phyloP scores from a whole-genome alignment of 164 flowering plant species.

The Macadamia tetraphylla region DNA sequence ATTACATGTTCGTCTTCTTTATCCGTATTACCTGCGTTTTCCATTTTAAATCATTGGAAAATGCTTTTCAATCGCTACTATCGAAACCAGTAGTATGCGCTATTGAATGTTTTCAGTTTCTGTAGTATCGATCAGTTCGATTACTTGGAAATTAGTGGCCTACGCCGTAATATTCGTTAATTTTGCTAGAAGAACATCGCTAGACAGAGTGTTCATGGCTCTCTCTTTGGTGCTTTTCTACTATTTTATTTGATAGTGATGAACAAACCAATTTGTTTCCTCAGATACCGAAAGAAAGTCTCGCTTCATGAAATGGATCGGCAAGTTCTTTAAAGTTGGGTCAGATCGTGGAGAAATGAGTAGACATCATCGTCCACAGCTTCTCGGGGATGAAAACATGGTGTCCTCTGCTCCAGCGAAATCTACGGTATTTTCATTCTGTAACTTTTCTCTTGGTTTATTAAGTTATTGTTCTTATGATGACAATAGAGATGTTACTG shows the following conservation, averaged over 20 bases:
- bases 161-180: not conserved
- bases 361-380: slow-evolving; percentile 41
- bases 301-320: slow-evolving; percentile 78
- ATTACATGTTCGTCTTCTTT: no score
- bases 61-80: not conserved
- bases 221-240: not conserved
- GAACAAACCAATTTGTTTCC: slow-evolving; percentile 56
- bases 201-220: not conserved
- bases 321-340: slow-evolving; percentile 64
- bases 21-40: no score
- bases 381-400: slow-evolving; percentile 69
- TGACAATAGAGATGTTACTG: no score
- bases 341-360: slow-evolving; percentile 22
- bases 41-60: no score
- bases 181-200: not conserved
- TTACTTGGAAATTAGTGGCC: no score
- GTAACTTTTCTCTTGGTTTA: slow-evolving; percentile 30
- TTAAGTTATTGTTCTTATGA: no score
- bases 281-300: slow-evolving; percentile 57
- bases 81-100: not conserved
- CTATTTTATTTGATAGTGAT: slow-evolving; percentile 12
- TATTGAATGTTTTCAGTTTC: not conserved
- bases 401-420: slow-evolving; percentile 56
- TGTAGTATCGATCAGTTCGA: no score
- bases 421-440: slow-evolving; percentile 43